Base-by-base conservation (phyloP, 202 grass and related monocot species). In the Zoysia matrella region DNA sequence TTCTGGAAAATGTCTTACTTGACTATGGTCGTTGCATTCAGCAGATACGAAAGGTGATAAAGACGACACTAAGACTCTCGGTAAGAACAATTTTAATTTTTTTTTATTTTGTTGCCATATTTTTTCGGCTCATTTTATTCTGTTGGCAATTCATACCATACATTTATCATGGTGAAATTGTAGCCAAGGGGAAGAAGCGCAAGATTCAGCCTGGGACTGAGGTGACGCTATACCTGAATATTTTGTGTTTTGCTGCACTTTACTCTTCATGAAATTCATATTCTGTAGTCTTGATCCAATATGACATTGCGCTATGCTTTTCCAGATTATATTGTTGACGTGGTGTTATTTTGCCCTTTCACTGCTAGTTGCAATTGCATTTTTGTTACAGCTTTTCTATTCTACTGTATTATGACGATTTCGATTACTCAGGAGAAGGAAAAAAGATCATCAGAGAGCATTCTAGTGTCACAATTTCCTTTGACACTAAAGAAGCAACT, bases 401-500 rank as follows among this genome's bases (percentile, higher is more conserved):
- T 60, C 11, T 4, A 36, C 22, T 65, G 8, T 75, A 55, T 6
- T 80, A 80, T 81, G 2, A 47, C 52, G 47, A 82, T 7, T 7
- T 82, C 11, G 11, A 67, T 78, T 47, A 77, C 82, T 73, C 61
- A 89, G 85, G 92, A 95, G 68, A 94, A 94, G 72, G 95, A 95
- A 62, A 90, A 68, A 88, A 93, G 87, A 78, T 83, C 90, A 73
- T 82, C 89, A 80, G 87, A 95, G 39, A 83, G 79, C 83, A 85
- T 86, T 73, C 72, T 93, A 66, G 89, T 95, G 83, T 93, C 88
- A 43, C 95, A 95, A 60, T 98, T 98, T 93, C 92, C 92, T 69
- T 77, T 90, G 71, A 88, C 88, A 53, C 74, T 98, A 43, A 98
- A 98, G 89, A 98, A 98, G 67, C 95, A 98, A 81, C 83, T 98